A percentile compares a stretch with the other conserved stretches of the same genome.
Evolutionary conservation across 1,139 yeast species (phyloP).

Genomic region (Protomyces inundatus): DNA sequence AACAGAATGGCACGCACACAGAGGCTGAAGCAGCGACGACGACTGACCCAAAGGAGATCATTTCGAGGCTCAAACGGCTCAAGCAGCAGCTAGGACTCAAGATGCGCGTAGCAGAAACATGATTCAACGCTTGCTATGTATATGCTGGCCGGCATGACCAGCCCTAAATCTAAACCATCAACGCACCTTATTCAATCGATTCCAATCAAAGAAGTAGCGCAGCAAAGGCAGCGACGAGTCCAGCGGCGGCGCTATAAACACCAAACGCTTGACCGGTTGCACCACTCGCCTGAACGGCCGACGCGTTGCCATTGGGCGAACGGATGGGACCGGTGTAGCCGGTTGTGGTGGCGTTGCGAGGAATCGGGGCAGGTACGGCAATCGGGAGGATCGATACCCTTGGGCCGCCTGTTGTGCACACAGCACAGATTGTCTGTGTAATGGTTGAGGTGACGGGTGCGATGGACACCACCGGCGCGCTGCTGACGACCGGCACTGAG

Average conservation of each 20-base stretch:
- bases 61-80: background rate
- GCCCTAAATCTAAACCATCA: background rate
- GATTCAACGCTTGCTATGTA: background rate
- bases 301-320: background rate
- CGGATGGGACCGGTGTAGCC: slow-evolving; percentile 10
- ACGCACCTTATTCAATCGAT: background rate
- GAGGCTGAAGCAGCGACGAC: background rate
- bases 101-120: background rate
- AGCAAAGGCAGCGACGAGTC: slow-evolving; percentile 14
- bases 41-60: background rate
- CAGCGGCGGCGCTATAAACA: slow-evolving; percentile 5
- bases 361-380: background rate
- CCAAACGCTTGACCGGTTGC: slow-evolving; percentile 1
- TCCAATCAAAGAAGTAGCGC: slow-evolving; percentile 2
- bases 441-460: slow-evolving; percentile 9
- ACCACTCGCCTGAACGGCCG: background rate
- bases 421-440: slow-evolving; percentile 2
- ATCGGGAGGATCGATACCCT: background rate
- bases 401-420: background rate
- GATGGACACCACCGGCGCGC: background rate
- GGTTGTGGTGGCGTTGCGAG: background rate
- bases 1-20: background rate
- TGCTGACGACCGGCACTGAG: background rate
- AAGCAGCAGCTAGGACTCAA: background rate
- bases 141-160: background rate